Conservation (phyloP, 2,329 filamentous ascomycete species). For the Pyrenophora tritici-repentis region DNA sequence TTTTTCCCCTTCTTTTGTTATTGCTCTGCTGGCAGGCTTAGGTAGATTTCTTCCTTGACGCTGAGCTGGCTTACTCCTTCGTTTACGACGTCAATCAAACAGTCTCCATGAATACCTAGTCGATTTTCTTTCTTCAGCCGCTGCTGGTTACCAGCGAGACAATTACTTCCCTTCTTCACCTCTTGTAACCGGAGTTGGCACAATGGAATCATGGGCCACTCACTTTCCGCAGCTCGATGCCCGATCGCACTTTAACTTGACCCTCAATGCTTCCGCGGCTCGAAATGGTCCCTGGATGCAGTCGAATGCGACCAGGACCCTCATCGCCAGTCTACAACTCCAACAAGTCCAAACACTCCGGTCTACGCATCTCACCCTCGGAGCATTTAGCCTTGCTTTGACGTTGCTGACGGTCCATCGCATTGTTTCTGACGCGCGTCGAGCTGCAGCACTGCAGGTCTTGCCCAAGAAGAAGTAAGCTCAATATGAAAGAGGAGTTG, state of each 20-base stretch:
- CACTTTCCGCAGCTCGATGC: conserved; percentile 38
- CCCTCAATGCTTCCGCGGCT: conserved; percentile 40
- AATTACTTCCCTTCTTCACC: conserved; percentile 37
- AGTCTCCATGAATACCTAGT: conserved; percentile 47
- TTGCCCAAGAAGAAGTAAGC: conserved; percentile 42
- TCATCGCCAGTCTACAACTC: conserved; percentile 45
- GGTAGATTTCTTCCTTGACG: conserved; percentile 39
- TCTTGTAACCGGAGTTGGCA: conserved; percentile 34
- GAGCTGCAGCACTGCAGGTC: conserved; percentile 40
- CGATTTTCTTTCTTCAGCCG: conserved; percentile 41
- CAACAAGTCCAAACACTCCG: conserved; percentile 46
- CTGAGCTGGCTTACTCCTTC: conserved; percentile 43
- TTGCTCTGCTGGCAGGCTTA: conserved; percentile 50
- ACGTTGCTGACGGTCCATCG: conserved; percentile 42
- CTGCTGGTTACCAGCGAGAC: conserved; percentile 49
- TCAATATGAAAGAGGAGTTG: background rate
- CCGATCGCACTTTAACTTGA: conserved; percentile 48
- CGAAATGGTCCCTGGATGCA: conserved; percentile 38
- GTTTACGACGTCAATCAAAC: conserved; percentile 40
- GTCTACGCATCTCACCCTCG: conserved; percentile 48
- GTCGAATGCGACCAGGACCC: conserved; percentile 34
- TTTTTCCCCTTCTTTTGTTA: conserved; percentile 38
- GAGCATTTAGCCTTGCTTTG: conserved; percentile 46
- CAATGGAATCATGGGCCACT: conserved; percentile 46
- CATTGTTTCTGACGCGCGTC: conserved; percentile 46